Conservation (phyloP, 306 rosid genomes). For the Corylus americana region DNA sequence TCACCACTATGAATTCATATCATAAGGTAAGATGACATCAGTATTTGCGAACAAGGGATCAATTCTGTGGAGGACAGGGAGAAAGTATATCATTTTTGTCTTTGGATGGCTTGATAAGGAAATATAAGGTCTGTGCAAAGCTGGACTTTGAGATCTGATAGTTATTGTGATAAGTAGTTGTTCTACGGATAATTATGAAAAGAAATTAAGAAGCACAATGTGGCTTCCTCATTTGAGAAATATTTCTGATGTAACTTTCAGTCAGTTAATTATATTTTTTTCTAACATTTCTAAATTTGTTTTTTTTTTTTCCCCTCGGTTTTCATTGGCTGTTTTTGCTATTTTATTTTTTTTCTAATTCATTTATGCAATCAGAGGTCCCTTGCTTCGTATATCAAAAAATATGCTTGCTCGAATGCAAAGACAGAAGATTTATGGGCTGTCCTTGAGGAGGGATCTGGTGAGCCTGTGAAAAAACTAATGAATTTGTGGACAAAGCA, state of each 20-base stretch:
- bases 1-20: neutral
- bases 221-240: neutral
- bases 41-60: neutral
- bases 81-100: neutral
- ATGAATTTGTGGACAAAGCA: conserved; percentile 97
- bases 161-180: neutral
- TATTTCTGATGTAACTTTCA: neutral
- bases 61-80: neutral
- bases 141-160: neutral
- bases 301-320: neutral
- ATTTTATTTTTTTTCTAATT: neutral
- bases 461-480: conserved; percentile 82
- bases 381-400: conserved; percentile 85
- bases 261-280: too few relatives aligned
- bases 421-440: conserved; percentile 97
- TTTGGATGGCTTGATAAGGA: neutral
- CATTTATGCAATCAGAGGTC: conserved; percentile 64
- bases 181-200: too few relatives aligned
- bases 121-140: neutral
- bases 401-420: conserved; percentile 74
- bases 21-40: neutral
- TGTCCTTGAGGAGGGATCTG: conserved; percentile 92
- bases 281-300: neutral
- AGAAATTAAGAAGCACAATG: neutral
- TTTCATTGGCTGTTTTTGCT: neutral